Base-by-base conservation (phyloP, 2,329 filamentous ascomycete species). In the Orbilia javanica region DNA sequence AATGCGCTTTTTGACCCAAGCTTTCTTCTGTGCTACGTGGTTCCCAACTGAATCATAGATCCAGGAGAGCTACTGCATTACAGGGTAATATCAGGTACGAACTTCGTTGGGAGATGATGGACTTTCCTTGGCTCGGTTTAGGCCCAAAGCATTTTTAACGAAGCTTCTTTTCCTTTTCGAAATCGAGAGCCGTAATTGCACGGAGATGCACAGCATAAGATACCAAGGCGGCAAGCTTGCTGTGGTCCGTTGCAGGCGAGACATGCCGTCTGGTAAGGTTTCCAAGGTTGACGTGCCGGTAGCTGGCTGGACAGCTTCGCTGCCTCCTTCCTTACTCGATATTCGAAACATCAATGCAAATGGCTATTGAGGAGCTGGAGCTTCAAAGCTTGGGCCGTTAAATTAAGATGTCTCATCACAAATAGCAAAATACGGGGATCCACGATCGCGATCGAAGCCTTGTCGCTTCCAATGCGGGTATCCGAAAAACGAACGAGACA, bases 371-470 rank as follows among this genome's bases (percentile, higher is more conserved):
- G 27, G 52, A 22, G 62, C 8, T 50, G 15, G 34, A 62, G 36
- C 27, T 18, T 48, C 48, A 50, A 42, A 66, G 31, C 62, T 57
- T 57, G 55, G 44, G 18, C 25, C 44, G 50, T 70, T 57, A 76
- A 76, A 64, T 55, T 70, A 57, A 70, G 69, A 77, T 77, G 73
- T 77, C 73, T 77, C 66, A 77, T 77, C 66, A 77, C 60, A 55
- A 53, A 42, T 13, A 1, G 39, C 22, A 67, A 60, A 60, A 60
- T 39, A 52, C 31, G 42, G 70, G 70, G 70, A 68, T 74, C 63
- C 70, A 74, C 70, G 70, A 74, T 74, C 70, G 70, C 62, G 70
- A 74, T 74, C 70, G 70, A 67, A 53, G 53, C 55, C 63, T 68
- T 76, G 65, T 31, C 29, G 46, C 57, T 69, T 55, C 50, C 50